These are phyloP conservation scores for Thymus mandschuricus DNA, from an alignment of 257 asterid species.

Conservation along the genomic window DNA sequence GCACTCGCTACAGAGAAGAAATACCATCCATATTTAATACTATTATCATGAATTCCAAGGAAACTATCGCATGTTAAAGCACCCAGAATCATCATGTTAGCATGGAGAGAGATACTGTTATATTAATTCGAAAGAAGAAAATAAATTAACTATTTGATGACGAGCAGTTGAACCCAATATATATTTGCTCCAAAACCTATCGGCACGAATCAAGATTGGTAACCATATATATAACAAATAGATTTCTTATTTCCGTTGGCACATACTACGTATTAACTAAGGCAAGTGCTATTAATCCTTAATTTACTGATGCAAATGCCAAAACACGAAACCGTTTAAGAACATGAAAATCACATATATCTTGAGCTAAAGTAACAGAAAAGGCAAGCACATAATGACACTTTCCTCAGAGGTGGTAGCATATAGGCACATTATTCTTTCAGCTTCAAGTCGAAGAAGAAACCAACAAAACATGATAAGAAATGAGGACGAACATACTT, in stretches of 20 bases:
- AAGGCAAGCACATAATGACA: not conserved
- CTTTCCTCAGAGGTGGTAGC: not conserved
- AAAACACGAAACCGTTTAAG: not conserved
- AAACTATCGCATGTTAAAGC: not conserved
- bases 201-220: constrained; percentile 1
- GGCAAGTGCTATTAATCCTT: not conserved
- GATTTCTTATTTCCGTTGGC: not conserved
- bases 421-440: constrained; percentile 1
- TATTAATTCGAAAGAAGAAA: not conserved
- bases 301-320: not conserved
- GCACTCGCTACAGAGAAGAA: constrained; percentile 55
- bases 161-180: not conserved
- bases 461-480: constrained; percentile 5
- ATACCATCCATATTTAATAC: constrained; percentile 1
- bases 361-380: not conserved
- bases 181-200: not conserved
- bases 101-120: not conserved
- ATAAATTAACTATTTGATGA: not conserved
- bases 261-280: not conserved
- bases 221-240: not conserved
- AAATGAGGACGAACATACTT: constrained; percentile 46
- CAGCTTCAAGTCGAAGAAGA: constrained; percentile 9
- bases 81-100: not conserved
- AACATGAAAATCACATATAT: not conserved
- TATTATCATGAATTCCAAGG: not conserved